Base-by-base conservation (phyloP, 306 rosid genomes). In the Lagenaria siceraria region DNA sequence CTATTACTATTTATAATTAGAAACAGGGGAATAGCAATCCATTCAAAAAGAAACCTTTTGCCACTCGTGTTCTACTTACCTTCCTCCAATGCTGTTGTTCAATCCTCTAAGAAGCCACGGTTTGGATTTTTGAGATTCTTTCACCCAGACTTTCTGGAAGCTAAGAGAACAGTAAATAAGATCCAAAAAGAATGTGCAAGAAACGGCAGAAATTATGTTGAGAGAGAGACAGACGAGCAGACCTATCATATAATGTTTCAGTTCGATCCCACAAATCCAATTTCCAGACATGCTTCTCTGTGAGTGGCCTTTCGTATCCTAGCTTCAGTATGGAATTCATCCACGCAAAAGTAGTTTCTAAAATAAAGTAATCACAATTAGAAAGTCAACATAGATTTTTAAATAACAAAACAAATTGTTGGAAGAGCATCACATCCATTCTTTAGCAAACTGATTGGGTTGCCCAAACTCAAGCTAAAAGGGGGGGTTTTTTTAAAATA, bases 21-120 rank as follows among this genome's bases (percentile, higher is more conserved):
- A 43, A 43, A 43, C 15, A 1, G 43, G 43, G 43, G 10, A 40
- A 40, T 40, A 40, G 43, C 43, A 40, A 40, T 40, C 43, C 43
- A 8, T 7, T 40, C 10, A 40, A 40, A 40, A 40, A 40, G 0
- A 40, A 40, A 8, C 43, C 43, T 29, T 62, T 77, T 19, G 8
- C 5, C 49, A 36, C 49, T 8, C 17, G 29, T 63, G 40, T 27
- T 56, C 83, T 71, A 65, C 77, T 77, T 79, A 90, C 98, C 98
- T 91, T 84, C 92, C 93, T 58, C 98, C 98, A 71, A 94, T 90
- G 81, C 97, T 84, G 75, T 82, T 81, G 83, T 88, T 91, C 75
- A 94, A 86, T 78, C 97, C 95, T 89, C 96, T 86, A 80, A 94
- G 83, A 55, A 94, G 97, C 98, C 98, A 92, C 48, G 97, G 97